Base-by-base conservation (phyloP, 192 early-diverging fungal genomes). In the Borealophlyctis nickersoniae region DNA sequence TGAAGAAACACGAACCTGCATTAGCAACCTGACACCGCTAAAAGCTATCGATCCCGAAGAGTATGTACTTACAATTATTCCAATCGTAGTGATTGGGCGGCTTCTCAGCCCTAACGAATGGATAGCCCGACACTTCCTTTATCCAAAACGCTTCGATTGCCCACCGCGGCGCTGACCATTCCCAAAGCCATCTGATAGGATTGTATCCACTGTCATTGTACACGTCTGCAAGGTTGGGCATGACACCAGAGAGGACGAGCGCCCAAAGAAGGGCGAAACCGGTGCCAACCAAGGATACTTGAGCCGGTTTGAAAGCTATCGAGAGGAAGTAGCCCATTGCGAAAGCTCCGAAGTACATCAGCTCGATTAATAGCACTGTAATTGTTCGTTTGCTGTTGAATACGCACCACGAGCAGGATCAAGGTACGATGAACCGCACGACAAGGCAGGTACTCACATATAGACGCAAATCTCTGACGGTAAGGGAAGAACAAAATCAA, bases 241-340 rank as follows among this genome's bases (percentile, higher is more conserved):
- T 81, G 49, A 80, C 80, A n/a, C 86, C 86, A 26, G 77, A 79
- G 19, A 76, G 54, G 28, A 70, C 30, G 75, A 87, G 69, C n/a
- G 78, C 72, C 86, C 86, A 87, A 0, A 79, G 77, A 3, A 87
- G 69, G 9, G 83, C 76, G 39, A 87, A 84, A 11, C 81, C 86
- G 27, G 86, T 87, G 16, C 81, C 73, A 16, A 76, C 72, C 26
- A 87, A 62, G 3, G 80, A 62, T 1, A 83, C 70, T n/a, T 71
- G 36, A 2, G 60, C 35, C 22, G 69, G 66, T 2, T 70, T 54
- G 39, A 87, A 59, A 14, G 77, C 30, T 3, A 75, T 68, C 19
- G 86, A 86, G 26, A 87, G 56, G 23, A 76, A 62, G 66, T 87
- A 87, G 26, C 78, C 86, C 74, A 86, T 78, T 0, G 80, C 69